Evolutionary conservation across 306 rosid species (phyloP).

Genomic region (Lagenaria siceraria): DNA sequence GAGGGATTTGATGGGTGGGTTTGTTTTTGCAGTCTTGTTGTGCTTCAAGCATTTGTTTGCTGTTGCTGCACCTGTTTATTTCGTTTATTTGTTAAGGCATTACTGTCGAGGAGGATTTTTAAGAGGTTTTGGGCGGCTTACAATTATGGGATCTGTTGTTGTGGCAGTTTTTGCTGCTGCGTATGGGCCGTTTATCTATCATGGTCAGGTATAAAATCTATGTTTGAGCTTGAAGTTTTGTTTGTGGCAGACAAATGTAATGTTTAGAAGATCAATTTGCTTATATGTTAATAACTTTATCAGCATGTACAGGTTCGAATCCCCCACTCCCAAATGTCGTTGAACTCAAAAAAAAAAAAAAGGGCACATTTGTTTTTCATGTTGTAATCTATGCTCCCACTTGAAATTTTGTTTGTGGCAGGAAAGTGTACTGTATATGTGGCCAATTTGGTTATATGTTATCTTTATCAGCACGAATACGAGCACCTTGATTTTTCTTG

Average conservation of each 20-base stretch:
- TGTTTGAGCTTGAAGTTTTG: background rate
- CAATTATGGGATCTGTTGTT: conserved; percentile 49
- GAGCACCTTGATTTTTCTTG: background rate
- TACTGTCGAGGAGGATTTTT: conserved; percentile 63
- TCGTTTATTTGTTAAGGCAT: conserved; percentile 76
- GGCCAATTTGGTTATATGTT: background rate
- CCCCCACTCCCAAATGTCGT: no score
- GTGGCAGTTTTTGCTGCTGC: conserved; percentile 56
- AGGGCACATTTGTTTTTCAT: background rate
- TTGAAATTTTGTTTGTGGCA: background rate
- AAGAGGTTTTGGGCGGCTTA: conserved; percentile 50
- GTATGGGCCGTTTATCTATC: conserved; percentile 69
- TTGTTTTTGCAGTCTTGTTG: conserved; percentile 50
- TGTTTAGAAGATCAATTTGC: background rate
- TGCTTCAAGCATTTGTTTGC: conserved; percentile 93
- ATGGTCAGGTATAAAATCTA: conserved; percentile 59
- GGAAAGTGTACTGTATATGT: background rate
- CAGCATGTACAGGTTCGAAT: background rate
- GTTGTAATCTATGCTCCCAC: background rate
- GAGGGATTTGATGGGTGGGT: conserved; percentile 76
- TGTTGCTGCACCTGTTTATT: conserved; percentile 79
- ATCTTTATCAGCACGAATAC: background rate
- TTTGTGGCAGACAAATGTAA: background rate
- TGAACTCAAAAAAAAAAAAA: no score
- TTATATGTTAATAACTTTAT: background rate